These are phyloP conservation scores for Dissoconium aciculare DNA, from an alignment of 2,329 filamentous ascomycete species.

Conservation along the genomic window DNA sequence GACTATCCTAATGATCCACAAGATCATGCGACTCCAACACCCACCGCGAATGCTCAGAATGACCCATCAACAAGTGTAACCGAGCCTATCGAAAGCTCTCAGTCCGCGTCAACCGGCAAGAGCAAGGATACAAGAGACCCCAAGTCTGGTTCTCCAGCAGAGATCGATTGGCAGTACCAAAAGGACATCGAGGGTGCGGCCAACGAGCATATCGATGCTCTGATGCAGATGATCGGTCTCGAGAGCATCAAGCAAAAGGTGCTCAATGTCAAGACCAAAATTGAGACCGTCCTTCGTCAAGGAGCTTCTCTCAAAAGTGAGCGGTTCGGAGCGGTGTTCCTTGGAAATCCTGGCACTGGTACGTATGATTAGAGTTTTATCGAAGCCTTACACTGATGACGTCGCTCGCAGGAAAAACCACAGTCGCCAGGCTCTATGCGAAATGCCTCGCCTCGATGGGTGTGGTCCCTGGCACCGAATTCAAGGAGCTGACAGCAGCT, in stretches of 20 bases:
- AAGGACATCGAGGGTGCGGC: conserved; percentile 39
- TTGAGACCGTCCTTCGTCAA: conserved; percentile 48
- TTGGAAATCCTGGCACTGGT: conserved; percentile 66
- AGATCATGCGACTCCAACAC: not conserved
- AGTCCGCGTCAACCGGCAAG: not conserved
- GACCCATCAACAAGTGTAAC: not conserved
- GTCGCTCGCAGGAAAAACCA: conserved; percentile 48
- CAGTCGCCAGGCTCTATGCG: conserved; percentile 55
- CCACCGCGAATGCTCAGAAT: conserved; percentile 1
- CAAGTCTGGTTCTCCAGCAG: conserved; percentile 28
- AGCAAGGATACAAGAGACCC: not conserved
- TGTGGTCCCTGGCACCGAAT: conserved; percentile 43
- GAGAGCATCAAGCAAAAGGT: conserved; percentile 53
- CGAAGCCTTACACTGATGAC: too few relatives aligned
- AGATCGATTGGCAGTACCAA: conserved; percentile 46
- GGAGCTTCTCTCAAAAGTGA: conserved; percentile 40
- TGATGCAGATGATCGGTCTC: conserved; percentile 59
- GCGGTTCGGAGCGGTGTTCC: conserved; percentile 45
- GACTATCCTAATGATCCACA: conserved; percentile 1
- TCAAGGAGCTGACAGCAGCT: conserved; percentile 55
- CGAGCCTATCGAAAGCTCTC: not conserved
- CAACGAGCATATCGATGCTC: conserved; percentile 42
- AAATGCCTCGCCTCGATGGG: conserved; percentile 48
- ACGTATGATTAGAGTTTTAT: conserved; percentile 14
- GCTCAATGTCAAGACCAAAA: conserved; percentile 45